phyloP scores from a whole-genome alignment of 2,329 filamentous ascomycete genomes.

The Colletotrichum cereale region DNA sequence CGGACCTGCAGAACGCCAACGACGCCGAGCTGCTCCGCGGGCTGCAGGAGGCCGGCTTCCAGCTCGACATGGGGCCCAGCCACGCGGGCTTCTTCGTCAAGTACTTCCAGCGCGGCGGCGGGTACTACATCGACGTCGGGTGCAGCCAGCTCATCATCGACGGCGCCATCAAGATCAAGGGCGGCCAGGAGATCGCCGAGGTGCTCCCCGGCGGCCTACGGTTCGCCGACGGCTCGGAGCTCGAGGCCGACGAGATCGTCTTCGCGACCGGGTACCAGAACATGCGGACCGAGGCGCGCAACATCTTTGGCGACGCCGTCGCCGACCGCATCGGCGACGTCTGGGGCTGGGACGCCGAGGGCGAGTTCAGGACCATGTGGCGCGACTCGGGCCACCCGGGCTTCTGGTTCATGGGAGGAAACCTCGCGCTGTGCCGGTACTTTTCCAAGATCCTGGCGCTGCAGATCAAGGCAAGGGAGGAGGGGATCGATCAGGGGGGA shows the following conservation, averaged over 20 bases:
- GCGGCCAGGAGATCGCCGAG: slow-evolving; percentile 66
- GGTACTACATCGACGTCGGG: slow-evolving; percentile 46
- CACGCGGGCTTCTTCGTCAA: slow-evolving; percentile 58
- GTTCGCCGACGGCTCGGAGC: slow-evolving; percentile 55
- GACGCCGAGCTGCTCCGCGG: slow-evolving; percentile 57
- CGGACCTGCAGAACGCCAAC: slow-evolving; percentile 47
- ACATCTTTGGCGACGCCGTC: slow-evolving; percentile 62
- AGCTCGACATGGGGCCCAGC: slow-evolving; percentile 68
- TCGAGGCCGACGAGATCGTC: slow-evolving; percentile 57
- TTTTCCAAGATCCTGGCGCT: slow-evolving; percentile 51
- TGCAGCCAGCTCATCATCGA: slow-evolving; percentile 47
- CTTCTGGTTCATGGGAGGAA: slow-evolving; percentile 54
- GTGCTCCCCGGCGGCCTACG: slow-evolving; percentile 61
- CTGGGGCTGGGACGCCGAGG: slow-evolving; percentile 62
- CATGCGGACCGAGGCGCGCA: slow-evolving; percentile 62
- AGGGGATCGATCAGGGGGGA: slow-evolving; percentile 24
- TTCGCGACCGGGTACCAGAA: slow-evolving; percentile 63
- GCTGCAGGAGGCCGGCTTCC: slow-evolving; percentile 70
- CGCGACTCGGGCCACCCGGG: slow-evolving; percentile 50
- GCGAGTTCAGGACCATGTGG: slow-evolving; percentile 55
- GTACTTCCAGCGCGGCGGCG: slow-evolving; percentile 52
- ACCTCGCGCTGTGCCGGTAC: slow-evolving; percentile 50
- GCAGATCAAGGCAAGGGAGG: slow-evolving; percentile 42
- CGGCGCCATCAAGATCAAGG: slow-evolving; percentile 52
- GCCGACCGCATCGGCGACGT: slow-evolving; percentile 60